phyloP scores from a whole-genome alignment of 176 grass and related monocot genomes.

The Eleusine coracana region DNA sequence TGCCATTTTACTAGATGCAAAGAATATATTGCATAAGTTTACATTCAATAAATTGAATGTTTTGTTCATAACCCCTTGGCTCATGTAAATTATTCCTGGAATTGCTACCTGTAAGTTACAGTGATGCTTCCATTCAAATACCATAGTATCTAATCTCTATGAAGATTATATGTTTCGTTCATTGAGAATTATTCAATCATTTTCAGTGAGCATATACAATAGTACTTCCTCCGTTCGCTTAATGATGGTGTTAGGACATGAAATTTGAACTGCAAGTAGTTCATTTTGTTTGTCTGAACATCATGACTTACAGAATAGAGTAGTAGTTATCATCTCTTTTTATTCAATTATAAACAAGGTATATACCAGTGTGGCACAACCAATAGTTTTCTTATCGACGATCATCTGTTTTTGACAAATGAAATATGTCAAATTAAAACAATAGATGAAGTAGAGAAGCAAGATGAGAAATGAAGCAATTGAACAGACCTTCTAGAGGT shows the following conservation, averaged over 20 bases:
- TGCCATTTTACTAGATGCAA: background rate
- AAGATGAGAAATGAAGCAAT: constrained; percentile 18
- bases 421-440: constrained; percentile 2
- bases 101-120: background rate
- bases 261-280: too few relatives aligned
- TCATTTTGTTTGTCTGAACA: too few relatives aligned
- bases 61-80: background rate
- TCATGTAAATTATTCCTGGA: background rate
- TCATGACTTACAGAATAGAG: too few relatives aligned
- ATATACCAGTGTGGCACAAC: background rate
- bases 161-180: background rate
- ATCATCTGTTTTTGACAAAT: background rate
- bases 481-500: constrained; percentile 54
- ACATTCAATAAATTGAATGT: constrained; percentile 6
- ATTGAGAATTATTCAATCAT: background rate
- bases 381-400: background rate
- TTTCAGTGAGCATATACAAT: background rate
- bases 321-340: background rate
- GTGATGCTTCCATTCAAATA: constrained; percentile 1
- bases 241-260: too few relatives aligned
- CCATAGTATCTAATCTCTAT: background rate
- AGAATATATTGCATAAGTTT: background rate
- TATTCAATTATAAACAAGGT: constrained; percentile 22
- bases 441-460: constrained; percentile 11
- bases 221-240: too few relatives aligned